A percentile compares a stretch with the other conserved stretches of the same genome.
Evolutionary conservation across 768 basidiomycete genomes (phyloP).

Genomic region (Mycena albidolilacea): DNA sequence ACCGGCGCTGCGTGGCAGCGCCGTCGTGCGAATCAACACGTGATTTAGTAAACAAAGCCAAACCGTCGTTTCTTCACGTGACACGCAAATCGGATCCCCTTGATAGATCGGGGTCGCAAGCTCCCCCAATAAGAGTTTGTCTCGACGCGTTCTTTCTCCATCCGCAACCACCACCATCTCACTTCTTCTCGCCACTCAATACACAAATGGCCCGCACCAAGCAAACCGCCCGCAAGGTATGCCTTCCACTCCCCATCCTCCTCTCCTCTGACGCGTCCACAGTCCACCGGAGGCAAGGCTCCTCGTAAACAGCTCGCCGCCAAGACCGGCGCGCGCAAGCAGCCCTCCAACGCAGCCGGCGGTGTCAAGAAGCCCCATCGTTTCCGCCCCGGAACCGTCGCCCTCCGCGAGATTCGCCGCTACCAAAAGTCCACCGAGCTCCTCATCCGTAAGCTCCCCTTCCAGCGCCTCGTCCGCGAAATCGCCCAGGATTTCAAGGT

Average conservation of each 20-base stretch:
- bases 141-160: neutral
- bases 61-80: no score
- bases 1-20: no score
- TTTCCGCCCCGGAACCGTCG: constrained; percentile 42
- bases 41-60: no score
- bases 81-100: no score
- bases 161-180: constrained; percentile 16
- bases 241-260: neutral
- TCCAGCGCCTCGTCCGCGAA: constrained; percentile 65
- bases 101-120: no score
- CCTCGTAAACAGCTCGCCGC: constrained; percentile 50
- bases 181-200: neutral
- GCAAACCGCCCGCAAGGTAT: constrained; percentile 40
- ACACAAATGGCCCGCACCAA: constrained; percentile 40
- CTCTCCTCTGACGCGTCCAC: neutral
- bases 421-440: constrained; percentile 41
- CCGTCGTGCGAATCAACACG: no score
- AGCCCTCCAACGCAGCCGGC: constrained; percentile 49
- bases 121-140: neutral
- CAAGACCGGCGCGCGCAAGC: constrained; percentile 38
- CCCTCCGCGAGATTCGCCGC: constrained; percentile 41
- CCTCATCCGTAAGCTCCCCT: constrained; percentile 41
- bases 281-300: constrained; percentile 51
- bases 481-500: constrained; percentile 76
- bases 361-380: constrained; percentile 60